Evolutionary conservation across 164 flowering plant genomes (phyloP).

Genomic region (Dillenia suffruticosa): DNA sequence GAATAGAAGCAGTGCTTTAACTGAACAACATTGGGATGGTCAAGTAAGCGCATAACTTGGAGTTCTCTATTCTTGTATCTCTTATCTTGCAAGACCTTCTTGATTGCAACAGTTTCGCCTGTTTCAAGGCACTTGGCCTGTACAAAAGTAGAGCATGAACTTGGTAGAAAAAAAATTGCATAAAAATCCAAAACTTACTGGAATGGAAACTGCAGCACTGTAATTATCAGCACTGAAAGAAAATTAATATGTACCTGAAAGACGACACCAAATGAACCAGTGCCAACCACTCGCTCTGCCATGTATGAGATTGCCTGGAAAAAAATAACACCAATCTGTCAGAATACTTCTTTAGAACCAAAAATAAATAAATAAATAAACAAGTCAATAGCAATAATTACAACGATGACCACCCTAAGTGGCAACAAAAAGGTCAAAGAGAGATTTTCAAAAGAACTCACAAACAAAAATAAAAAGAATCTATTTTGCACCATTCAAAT

Average conservation of each 20-base stretch:
- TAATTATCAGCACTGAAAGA: not conserved
- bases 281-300: constrained; percentile 98
- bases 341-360: too few species aligned
- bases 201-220: not conserved
- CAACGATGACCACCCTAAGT: not conserved
- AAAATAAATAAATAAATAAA: not conserved
- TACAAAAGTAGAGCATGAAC: constrained; percentile 2
- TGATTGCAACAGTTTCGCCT: constrained; percentile 88
- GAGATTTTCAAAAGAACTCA: too few species aligned
- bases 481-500: too few species aligned
- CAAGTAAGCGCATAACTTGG: constrained; percentile 80
- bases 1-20: constrained; percentile 88
- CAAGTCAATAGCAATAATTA: constrained; percentile 1
- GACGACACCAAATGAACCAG: constrained; percentile 99
- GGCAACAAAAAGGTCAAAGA: too few species aligned
- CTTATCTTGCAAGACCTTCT: constrained; percentile 96
- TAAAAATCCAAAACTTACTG: not conserved
- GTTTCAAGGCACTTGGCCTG: constrained; percentile 96
- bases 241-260: constrained; percentile 64
- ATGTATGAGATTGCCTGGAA: constrained; percentile 82
- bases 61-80: constrained; percentile 99
- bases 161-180: not conserved
- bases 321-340: too few species aligned
- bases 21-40: constrained; percentile 81
- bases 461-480: too few species aligned